Evolutionary conservation across 2,329 filamentous ascomycete genomes (phyloP).

Genomic region (Colletotrichum theobromicola): DNA sequence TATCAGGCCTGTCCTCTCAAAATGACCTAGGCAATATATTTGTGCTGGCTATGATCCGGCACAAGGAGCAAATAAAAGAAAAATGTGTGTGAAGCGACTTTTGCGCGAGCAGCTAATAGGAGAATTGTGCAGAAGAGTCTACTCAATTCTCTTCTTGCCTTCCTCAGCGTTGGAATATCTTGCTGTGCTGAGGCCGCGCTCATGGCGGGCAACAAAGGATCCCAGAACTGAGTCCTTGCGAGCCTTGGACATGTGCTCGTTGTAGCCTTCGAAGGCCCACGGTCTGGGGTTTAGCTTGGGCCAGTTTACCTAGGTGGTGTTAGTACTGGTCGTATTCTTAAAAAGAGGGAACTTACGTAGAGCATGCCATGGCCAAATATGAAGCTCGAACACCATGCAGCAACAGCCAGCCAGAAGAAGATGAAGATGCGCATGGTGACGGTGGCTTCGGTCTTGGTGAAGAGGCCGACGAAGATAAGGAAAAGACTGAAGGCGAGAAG

Average conservation of each 20-base stretch:
- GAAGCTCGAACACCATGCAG: slow-evolving; percentile 76
- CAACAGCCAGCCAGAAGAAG: slow-evolving; percentile 75
- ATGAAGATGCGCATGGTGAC: slow-evolving; percentile 84
- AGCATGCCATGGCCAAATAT: slow-evolving; percentile 86
- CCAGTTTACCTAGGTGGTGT: slow-evolving; percentile 84
- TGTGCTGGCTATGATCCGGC: not conserved
- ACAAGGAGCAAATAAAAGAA: not conserved
- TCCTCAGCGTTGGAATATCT: slow-evolving; percentile 88
- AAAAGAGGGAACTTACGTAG: slow-evolving; percentile 71
- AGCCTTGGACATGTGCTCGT: slow-evolving; percentile 83
- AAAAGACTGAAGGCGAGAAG: slow-evolving; percentile 86
- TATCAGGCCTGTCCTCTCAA: not conserved
- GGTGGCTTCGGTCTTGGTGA: slow-evolving; percentile 75
- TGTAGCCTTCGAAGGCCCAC: slow-evolving; percentile 86
- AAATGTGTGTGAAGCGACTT: not conserved
- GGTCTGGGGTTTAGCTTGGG: slow-evolving; percentile 91
- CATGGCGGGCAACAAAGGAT: slow-evolving; percentile 73
- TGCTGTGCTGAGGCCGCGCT: slow-evolving; percentile 83
- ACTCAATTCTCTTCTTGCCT: slow-evolving; percentile 98
- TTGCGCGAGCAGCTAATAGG: not conserved
- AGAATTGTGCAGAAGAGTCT: slow-evolving; percentile 25
- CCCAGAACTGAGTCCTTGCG: slow-evolving; percentile 84
- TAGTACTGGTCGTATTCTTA: slow-evolving; percentile 3
- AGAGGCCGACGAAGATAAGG: slow-evolving; percentile 76
- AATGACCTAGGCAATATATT: not conserved